Evolutionary conservation across 768 basidiomycete species (phyloP), one percentile per base, ranked within the genome.

Genomic region (Gymnopilus dilepis): DNA sequence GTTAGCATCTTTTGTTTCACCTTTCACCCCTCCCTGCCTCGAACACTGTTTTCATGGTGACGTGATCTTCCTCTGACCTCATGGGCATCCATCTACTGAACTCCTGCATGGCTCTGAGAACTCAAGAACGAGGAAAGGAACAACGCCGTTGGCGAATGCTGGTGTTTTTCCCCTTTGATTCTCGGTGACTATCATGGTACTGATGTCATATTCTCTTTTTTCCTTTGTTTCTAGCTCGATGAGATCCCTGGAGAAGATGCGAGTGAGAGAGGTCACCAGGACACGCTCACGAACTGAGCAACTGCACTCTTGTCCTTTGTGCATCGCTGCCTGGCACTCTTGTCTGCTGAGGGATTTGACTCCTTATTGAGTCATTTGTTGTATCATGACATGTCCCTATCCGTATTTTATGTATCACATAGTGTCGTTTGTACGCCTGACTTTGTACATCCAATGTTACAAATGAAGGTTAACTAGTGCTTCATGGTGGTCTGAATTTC

Each of bases 211-310:
- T 55, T 38, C 26, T 45, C 50, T 19, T 40, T 40, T 21, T 30
- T 55, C 45, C 30, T 17, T 58, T 37, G 21, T 26, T 54, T 56
- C 2, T 55, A 77, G 78, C 63, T 78, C 61, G 76, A 76, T 45
- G 76, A 70, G 54, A 91, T 91, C 56, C 89, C 89, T 0, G 89
- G 87, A 19, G 72, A 78, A 30, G 84, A 80, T 1, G 83, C 80
- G 48, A 84, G 83, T 69, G 87, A 87, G 83, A 83, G 80, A 63
- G 86, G 86, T 12, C 83, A 83, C 71, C 75, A 64, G 28, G 76
- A 77, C 17, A 67, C 28, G 17, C 56, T 75, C 24, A 73, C 71
- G 5, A 43, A 52, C 45, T 65, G 56, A 67, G 22, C 33, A 24
- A 13, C 12, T 28, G 26, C 8, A 15, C 34, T 30, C 31, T 43